These are phyloP conservation scores for Serendipita sp. DNA, from an alignment of 768 basidiomycete genomes.

Conservation along the genomic window DNA sequence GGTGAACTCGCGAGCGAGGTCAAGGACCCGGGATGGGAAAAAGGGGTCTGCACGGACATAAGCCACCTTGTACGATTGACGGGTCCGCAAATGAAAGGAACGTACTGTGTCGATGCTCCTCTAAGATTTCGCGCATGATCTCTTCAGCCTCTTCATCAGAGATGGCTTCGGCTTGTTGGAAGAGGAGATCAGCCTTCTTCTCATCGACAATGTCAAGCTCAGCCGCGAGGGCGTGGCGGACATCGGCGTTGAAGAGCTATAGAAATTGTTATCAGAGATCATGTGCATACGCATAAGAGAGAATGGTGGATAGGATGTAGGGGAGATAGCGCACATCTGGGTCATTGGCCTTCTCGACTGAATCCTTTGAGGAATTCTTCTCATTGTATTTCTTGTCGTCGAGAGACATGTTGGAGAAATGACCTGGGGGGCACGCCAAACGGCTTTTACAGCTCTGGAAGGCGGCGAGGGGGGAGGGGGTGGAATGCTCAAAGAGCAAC, in stretches of 20 bases:
- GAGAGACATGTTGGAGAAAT: neutral
- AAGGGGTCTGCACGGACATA: constrained; percentile 4
- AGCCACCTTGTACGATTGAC: neutral
- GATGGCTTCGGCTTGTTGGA: constrained; percentile 6
- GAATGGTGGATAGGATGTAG: neutral
- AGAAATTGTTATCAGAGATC: neutral
- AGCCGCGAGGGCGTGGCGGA: constrained; percentile 4
- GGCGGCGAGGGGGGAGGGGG: constrained; percentile 1
- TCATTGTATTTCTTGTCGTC: neutral
- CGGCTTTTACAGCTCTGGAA: neutral
- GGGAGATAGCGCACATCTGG: neutral
- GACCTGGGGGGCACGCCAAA: neutral
- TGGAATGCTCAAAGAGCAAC: neutral
- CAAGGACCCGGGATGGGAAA: constrained; percentile 6
- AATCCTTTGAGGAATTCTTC: neutral
- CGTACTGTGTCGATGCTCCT: constrained; percentile 6
- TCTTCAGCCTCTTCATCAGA: constrained; percentile 7
- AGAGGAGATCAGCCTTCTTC: constrained; percentile 5
- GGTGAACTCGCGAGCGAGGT: neutral
- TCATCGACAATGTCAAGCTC: constrained; percentile 4
- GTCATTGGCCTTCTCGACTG: neutral
- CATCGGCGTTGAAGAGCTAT: constrained; percentile 4
- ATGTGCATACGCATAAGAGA: neutral
- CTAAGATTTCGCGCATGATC: constrained; percentile 5
- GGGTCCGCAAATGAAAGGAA: neutral